Evolutionary conservation across 1,284 basidiomycete genomes (phyloP).

Genomic region (Bondarzewia mesenterica): DNA sequence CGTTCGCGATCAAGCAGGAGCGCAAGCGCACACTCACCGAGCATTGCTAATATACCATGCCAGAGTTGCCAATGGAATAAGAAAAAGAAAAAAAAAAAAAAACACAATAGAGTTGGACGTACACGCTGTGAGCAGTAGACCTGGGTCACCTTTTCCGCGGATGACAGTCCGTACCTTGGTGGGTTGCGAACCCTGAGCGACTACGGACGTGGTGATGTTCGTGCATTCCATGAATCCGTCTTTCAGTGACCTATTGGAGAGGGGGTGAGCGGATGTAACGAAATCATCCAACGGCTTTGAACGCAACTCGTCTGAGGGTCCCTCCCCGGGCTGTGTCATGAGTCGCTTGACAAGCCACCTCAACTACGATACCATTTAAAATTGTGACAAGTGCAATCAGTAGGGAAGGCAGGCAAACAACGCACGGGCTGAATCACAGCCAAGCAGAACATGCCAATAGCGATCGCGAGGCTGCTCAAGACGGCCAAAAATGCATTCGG

Average conservation of each 20-base stretch:
- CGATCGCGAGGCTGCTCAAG: conserved; percentile 30
- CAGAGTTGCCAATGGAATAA: conserved; percentile 1
- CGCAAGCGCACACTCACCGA: conserved; percentile 68
- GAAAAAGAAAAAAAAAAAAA: conserved; percentile 2
- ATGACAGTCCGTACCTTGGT: conserved; percentile 55
- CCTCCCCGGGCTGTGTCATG: conserved; percentile 49
- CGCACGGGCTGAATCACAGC: conserved; percentile 8
- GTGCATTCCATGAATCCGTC: conserved; percentile 49
- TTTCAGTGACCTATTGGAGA: conserved; percentile 40
- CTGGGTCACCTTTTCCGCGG: conserved; percentile 69
- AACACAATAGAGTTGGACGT: no score
- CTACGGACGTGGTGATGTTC: conserved; percentile 45
- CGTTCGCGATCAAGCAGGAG: conserved; percentile 44
- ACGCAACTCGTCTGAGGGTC: conserved; percentile 50
- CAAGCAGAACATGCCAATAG: conserved; percentile 15
- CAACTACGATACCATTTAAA: conserved; percentile 27
- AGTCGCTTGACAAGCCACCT: conserved; percentile 45
- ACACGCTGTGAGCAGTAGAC: conserved; percentile 67
- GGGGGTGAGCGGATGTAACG: not conserved
- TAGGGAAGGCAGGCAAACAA: no score
- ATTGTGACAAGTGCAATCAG: conserved; percentile 12
- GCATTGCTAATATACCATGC: conserved; percentile 60
- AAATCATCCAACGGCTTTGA: conserved; percentile 3
- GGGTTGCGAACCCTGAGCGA: conserved; percentile 31
- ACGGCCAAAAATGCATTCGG: conserved; percentile 34